phyloP scores from a whole-genome alignment of 768 basidiomycete genomes.

The Rubroboletus satanas region DNA sequence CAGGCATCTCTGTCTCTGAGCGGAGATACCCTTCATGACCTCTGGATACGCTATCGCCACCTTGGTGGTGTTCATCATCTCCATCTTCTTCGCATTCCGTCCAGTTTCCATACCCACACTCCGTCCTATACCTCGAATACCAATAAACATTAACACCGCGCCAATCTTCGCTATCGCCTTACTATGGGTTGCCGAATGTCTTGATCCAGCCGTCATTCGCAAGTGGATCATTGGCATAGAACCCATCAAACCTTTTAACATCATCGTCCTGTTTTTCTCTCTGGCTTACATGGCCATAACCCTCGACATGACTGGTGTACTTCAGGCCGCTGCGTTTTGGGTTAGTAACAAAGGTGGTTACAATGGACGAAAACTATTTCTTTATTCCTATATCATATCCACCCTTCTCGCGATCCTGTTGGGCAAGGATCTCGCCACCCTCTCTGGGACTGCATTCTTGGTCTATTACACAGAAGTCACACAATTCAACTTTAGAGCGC shows the following conservation, averaged over 20 bases:
- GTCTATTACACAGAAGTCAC: slow-evolving; percentile 77
- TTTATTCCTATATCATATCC: slow-evolving; percentile 83
- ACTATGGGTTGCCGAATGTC: slow-evolving; percentile 54
- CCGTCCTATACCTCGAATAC: slow-evolving; percentile 33
- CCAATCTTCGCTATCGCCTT: slow-evolving; percentile 51
- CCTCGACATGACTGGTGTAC: slow-evolving; percentile 82
- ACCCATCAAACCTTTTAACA: slow-evolving; percentile 85
- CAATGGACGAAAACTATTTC: slow-evolving; percentile 67
- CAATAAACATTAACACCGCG: slow-evolving; percentile 49
- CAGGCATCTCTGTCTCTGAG: not conserved
- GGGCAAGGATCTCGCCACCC: slow-evolving; percentile 93
- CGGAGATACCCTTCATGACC: slow-evolving; percentile 34
- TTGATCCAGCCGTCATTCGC: slow-evolving; percentile 48
- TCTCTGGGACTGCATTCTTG: slow-evolving; percentile 87
- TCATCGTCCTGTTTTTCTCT: slow-evolving; percentile 88
- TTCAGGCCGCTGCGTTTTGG: slow-evolving; percentile 85
- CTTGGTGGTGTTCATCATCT: slow-evolving; percentile 49
- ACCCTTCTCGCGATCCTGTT: slow-evolving; percentile 70
- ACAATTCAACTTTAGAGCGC: slow-evolving; percentile 49
- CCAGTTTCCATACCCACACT: slow-evolving; percentile 41
- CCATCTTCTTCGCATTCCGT: slow-evolving; percentile 49
- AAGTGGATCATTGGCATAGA: slow-evolving; percentile 77
- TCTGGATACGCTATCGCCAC: slow-evolving; percentile 46
- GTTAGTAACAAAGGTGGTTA: slow-evolving; percentile 77
- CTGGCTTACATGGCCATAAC: slow-evolving; percentile 93